Conservation (phyloP, 257 asterid species). For the Cynanchum wilfordii region DNA sequence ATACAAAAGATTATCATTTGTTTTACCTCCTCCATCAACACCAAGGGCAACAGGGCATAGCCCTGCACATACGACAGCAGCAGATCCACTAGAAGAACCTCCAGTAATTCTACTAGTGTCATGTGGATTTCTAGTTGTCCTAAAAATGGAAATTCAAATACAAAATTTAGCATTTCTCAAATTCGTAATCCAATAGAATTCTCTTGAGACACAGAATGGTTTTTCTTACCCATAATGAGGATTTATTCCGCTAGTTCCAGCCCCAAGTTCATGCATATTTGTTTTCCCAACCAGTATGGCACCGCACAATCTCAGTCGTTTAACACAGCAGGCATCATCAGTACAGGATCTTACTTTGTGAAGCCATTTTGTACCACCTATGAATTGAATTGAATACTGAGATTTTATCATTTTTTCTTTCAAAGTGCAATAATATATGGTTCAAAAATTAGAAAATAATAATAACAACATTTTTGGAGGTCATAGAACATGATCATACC, state of each 20-base stretch:
- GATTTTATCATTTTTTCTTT: not conserved
- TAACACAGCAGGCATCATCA: slow-evolving; percentile 69
- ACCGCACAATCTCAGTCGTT: slow-evolving; percentile 71
- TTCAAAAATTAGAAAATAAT: not conserved
- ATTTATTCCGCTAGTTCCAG: slow-evolving; percentile 91
- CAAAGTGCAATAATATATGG: not conserved
- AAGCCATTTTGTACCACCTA: slow-evolving; percentile 94
- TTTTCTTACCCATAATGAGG: slow-evolving; percentile 80
- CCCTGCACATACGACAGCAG: slow-evolving; percentile 94
- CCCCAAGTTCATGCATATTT: slow-evolving; percentile 96
- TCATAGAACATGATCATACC: slow-evolving; percentile 28
- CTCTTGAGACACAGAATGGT: not conserved
- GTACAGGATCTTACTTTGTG: slow-evolving; percentile 57
- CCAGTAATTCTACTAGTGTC: slow-evolving; percentile 62
- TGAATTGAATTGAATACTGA: not conserved
- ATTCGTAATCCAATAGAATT: not conserved
- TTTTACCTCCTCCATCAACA: slow-evolving; percentile 91
- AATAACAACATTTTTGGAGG: not conserved
- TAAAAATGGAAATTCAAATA: slow-evolving; percentile 10
- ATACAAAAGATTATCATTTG: not conserved
- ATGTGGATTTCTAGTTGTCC: slow-evolving; percentile 76
- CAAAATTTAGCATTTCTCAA: not conserved
- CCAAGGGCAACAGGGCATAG: slow-evolving; percentile 91
- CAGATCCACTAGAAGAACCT: slow-evolving; percentile 97
- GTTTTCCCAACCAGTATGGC: slow-evolving; percentile 86